Evolutionary conservation across 2,329 filamentous ascomycete species (phyloP).

Genomic region (Paramyrothecium roridum): DNA sequence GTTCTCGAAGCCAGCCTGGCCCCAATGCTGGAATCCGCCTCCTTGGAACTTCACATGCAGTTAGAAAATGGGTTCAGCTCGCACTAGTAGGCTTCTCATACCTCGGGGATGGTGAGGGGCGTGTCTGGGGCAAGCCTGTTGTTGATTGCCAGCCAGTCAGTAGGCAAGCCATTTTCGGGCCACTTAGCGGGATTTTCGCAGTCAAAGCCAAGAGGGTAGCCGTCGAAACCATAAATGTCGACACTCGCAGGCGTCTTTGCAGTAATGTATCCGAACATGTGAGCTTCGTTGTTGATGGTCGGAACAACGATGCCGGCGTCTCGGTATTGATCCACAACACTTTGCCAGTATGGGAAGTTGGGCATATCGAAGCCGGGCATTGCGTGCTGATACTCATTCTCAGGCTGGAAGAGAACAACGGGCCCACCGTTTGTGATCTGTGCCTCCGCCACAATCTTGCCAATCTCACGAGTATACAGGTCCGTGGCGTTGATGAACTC

Average conservation of each 20-base stretch:
- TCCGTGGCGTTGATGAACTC: constrained; percentile 60
- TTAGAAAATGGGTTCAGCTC: neutral
- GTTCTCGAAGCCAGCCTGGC: constrained; percentile 62
- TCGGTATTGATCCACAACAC: constrained; percentile 61
- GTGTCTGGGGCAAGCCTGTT: constrained; percentile 60
- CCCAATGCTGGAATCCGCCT: constrained; percentile 51
- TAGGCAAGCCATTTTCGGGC: constrained; percentile 55
- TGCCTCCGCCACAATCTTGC: constrained; percentile 58
- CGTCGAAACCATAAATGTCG: constrained; percentile 42
- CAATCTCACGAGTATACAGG: constrained; percentile 48
- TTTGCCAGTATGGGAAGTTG: constrained; percentile 62
- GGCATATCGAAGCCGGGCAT: constrained; percentile 38
- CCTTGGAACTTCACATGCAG: neutral
- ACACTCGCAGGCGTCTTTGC: constrained; percentile 12
- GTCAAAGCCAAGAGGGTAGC: constrained; percentile 42
- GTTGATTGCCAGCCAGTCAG: constrained; percentile 51
- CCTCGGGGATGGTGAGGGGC: constrained; percentile 63
- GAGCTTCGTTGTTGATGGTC: constrained; percentile 67
- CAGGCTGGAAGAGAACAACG: constrained; percentile 67
- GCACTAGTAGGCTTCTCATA: constrained; percentile 4
- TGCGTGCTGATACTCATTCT: constrained; percentile 57
- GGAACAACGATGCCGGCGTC: constrained; percentile 66
- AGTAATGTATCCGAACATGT: constrained; percentile 21
- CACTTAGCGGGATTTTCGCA: constrained; percentile 49
- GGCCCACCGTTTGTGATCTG: constrained; percentile 75